Conservation (phyloP, 208 protist species). For the Herpetomonas samuelpessoai region DNA sequence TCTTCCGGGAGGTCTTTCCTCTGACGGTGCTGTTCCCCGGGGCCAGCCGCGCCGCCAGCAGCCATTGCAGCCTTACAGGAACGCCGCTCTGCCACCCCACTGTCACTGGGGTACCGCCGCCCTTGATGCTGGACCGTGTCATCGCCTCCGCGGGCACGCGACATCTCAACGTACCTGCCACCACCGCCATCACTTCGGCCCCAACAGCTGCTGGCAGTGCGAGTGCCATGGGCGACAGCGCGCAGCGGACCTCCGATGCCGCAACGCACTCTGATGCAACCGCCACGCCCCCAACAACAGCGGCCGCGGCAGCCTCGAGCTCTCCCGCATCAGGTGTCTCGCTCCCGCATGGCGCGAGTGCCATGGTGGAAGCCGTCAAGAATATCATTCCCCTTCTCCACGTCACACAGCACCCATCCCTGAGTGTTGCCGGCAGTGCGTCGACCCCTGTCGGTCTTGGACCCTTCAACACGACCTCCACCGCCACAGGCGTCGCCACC, state of each 20-base stretch:
- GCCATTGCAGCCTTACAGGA: neutral
- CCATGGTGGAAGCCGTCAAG: neutral
- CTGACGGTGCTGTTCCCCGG: neutral
- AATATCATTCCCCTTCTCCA: neutral
- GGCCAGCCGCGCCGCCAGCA: neutral
- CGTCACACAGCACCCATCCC: neutral
- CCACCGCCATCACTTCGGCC: too few species aligned
- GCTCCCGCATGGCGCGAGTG: neutral
- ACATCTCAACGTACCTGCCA: neutral
- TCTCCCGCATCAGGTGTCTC: neutral
- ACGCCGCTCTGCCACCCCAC: neutral
- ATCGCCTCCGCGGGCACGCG: neutral
- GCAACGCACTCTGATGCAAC: neutral
- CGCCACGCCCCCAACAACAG: neutral
- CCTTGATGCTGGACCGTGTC: neutral
- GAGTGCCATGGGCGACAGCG: too few species aligned
- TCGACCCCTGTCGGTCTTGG: too few species aligned
- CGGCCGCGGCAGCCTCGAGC: neutral
- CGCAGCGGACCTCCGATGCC: neutral
- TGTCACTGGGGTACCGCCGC: neutral
- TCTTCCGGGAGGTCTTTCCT: slow-evolving; percentile 13
- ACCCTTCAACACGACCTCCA: neutral
- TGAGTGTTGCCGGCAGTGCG: too few species aligned
- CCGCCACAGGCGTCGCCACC: neutral
- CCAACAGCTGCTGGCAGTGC: too few species aligned